Conservation (phyloP, 257 asterid species). For the Solanum dulcamara region DNA sequence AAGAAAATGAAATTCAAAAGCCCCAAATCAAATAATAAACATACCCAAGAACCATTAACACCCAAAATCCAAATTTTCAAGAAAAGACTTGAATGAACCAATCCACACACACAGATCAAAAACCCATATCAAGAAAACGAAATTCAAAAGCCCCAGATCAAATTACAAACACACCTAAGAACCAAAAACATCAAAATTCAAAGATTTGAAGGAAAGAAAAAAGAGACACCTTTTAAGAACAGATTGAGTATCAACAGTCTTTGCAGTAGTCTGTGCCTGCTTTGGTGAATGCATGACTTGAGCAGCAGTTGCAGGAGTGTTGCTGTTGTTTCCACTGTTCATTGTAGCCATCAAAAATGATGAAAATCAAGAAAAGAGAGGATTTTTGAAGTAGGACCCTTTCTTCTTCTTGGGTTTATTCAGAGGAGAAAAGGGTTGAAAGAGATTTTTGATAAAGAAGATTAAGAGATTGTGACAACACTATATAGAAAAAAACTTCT, state of each 20-base stretch:
- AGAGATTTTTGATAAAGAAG: background rate
- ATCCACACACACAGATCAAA: background rate
- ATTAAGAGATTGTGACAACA: background rate
- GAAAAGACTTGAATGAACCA: background rate
- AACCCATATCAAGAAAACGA: background rate
- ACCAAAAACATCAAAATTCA: background rate
- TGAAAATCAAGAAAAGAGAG: background rate
- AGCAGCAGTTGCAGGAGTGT: conserved; percentile 13
- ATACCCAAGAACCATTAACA: background rate
- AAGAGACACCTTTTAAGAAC: conserved; percentile 19
- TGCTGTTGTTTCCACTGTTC: conserved; percentile 46
- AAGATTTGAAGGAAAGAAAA: background rate
- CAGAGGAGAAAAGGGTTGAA: background rate
- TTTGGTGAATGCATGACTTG: conserved; percentile 13
- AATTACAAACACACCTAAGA: background rate
- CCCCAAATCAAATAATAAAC: background rate
- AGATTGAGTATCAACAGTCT: conserved; percentile 21
- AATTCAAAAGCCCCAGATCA: background rate
- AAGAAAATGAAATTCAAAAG: background rate
- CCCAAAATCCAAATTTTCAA: background rate
- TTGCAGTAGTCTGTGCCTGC: conserved; percentile 15
- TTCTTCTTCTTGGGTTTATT: background rate
- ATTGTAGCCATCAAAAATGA: conserved; percentile 36
- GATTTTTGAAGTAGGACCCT: background rate
- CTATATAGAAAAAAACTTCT: background rate